Base-by-base conservation (phyloP, 2,329 filamentous ascomycete species). In the Penicillium sp. region DNA sequence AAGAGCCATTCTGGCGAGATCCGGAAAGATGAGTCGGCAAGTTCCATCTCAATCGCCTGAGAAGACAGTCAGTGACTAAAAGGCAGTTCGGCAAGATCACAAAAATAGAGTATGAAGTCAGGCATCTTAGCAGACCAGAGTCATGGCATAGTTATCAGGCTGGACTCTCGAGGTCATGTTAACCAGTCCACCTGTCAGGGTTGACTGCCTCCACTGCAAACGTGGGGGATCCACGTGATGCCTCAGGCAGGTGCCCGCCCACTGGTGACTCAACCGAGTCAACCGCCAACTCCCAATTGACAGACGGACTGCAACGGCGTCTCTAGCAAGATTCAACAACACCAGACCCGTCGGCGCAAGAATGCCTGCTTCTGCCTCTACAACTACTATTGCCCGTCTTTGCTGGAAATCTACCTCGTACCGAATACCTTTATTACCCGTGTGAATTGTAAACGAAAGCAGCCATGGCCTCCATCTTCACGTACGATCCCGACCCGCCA, bases 391-490 rank as follows among this genome's bases (percentile, higher is more conserved):
- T 34, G 41, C 37, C 34, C 52, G 52, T 55, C 20, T 47, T 22
- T 45, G 31, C 34, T 55, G 52, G 52, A 55, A 55, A 45, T 55
- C 52, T 57, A 53, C 55, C 45, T 56, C 56, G 20, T 54, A 54
- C 35, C 58, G 35, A 63, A 63, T 64, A 67, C 39, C 50, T 52
- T 45, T 49, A 55, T 55, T 60, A 43, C 51, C 59, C 1, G 52
- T 57, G 31, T 67, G 52, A 66, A 31, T 47, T 50, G 59, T 59
- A 56, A 47, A 39, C n/a, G 31, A 35, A 56, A 11, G 48, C 49
- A 35, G 37, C 39, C 62, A 96, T 95, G 91, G 94, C 95, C 59
- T 97, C 94, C 12, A 91, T 99, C 67, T 99, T 99, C 75, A 97
- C 94, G 0, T 99, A 91, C 73, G 92, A 97, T 63, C 88, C 91